Base-by-base conservation (phyloP, 2,329 filamentous ascomycete species). In the Xylaria sp. region DNA sequence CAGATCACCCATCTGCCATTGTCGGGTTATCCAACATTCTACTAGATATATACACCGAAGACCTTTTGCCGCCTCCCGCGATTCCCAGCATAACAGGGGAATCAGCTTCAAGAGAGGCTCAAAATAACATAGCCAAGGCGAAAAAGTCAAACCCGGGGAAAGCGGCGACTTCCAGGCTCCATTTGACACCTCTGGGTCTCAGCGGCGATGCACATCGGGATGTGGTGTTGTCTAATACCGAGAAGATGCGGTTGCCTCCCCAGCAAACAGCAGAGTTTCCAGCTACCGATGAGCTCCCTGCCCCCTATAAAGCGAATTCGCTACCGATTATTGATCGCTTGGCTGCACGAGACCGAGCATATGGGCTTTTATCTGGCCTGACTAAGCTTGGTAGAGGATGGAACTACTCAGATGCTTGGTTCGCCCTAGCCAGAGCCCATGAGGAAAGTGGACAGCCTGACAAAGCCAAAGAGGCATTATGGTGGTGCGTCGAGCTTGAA, bases 401-500 rank as follows among this genome's bases (percentile, higher is more conserved):
- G 96, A 95, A 98, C 80, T 89, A 91, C 78, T 90, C 93, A 0
- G 96, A 98, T 78, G 96, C 95, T 5, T 99, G 96, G 96, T 95
- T 94, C 77, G 89, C 92, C 4, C 87, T 99, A 41, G 93, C 94
- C 0, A 86, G 94, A 71, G 94, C 93, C 10, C 93, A 98, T 77
- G 96, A 99, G 80, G 89, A 94, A 78, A 92, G 93, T 66, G 92
- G 92, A 0, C 93, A 97, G 82, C 81, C 89, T 1, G 92, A 96
- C 46, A 97, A 95, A 83, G 92, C 96, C 15, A 97, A 94, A 82
- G 92, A 96, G 74, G 94, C 94, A 55, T 86, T 98, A 7, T 98
- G 96, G 96, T 98, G 95, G 94, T 97, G 94, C 75, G 92, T 99
- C 13, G 94, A 98, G 81, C 85, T 99, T 37, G 96, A 98, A 79